Percentiles rank a stretch among this genome's conserved stretches.
Evolutionary conservation across 768 basidiomycete genomes (phyloP).

Genomic region (Tricholoma matsutake): DNA sequence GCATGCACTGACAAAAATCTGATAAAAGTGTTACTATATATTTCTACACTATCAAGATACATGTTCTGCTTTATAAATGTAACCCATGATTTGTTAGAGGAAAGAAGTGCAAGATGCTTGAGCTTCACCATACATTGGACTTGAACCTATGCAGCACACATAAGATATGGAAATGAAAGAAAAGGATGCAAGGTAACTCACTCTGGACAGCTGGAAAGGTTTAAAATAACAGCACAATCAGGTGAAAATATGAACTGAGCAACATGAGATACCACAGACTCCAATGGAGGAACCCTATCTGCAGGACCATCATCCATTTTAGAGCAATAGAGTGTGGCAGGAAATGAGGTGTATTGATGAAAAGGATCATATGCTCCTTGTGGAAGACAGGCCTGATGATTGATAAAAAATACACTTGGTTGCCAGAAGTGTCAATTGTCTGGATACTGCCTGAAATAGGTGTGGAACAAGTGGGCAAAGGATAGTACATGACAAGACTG

Average conservation of each 20-base stretch:
- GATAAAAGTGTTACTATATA: no score
- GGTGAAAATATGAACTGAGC: neutral
- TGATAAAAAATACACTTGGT: neutral
- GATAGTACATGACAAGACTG: constrained; percentile 4
- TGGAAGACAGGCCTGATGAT: neutral
- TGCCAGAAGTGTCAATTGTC: neutral
- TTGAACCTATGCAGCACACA: no score
- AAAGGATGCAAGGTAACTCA: neutral
- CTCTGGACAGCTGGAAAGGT: constrained; percentile 5
- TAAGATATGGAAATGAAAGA: no score
- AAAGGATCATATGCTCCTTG: constrained; percentile 1
- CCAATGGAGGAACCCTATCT: neutral
- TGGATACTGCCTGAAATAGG: constrained; percentile 4
- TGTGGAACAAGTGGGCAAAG: neutral
- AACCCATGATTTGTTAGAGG: no score
- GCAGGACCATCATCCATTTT: neutral
- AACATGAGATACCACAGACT: neutral
- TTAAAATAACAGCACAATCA: constrained; percentile 2
- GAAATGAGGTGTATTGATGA: constrained; percentile 1
- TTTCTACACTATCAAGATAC: no score
- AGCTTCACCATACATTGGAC: no score
- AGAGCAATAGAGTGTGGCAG: neutral
- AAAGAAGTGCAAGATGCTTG: no score
- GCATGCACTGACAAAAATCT: neutral
- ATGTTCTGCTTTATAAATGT: no score